Conservation (phyloP, 495 filamentous ascomycete genomes). For the Hypoxylon subgilvum region DNA sequence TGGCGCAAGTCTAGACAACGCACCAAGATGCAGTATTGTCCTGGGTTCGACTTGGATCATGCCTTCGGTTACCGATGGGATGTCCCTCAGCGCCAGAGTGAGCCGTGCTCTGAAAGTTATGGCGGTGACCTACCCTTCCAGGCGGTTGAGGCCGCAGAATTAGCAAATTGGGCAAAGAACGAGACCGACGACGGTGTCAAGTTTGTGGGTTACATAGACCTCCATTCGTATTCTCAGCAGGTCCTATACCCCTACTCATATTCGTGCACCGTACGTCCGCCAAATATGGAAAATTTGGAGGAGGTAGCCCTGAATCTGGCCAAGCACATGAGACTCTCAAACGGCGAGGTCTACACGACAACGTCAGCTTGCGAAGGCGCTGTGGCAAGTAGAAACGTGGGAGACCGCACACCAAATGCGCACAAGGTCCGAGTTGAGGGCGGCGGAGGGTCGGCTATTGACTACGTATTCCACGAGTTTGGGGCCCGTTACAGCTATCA, state of each 20-base stretch:
- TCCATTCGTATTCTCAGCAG: constrained; percentile 96
- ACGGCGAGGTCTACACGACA: constrained; percentile 77
- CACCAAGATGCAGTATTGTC: constrained; percentile 82
- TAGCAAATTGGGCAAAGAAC: constrained; percentile 87
- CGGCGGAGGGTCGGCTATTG: constrained; percentile 84
- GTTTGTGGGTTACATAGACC: constrained; percentile 83
- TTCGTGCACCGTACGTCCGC: constrained; percentile 76
- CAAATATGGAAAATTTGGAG: constrained; percentile 86
- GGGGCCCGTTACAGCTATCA: constrained; percentile 86
- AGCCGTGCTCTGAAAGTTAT: constrained; percentile 92
- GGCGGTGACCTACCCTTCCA: constrained; percentile 85
- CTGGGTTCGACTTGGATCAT: constrained; percentile 87
- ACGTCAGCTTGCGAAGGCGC: constrained; percentile 89
- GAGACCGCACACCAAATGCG: constrained; percentile 27
- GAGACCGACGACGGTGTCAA: constrained; percentile 74
- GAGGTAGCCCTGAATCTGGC: constrained; percentile 89
- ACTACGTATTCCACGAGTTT: constrained; percentile 95
- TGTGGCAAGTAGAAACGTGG: constrained; percentile 47
- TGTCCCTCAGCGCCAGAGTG: constrained; percentile 64
- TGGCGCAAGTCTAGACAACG: constrained; percentile 96
- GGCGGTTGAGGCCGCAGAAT: constrained; percentile 72
- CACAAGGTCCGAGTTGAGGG: constrained; percentile 59
- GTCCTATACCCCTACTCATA: constrained; percentile 92
- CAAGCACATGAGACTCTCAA: constrained; percentile 81
- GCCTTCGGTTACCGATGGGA: constrained; percentile 87